These are phyloP conservation scores for Ephemerocybe angulata DNA, from an alignment of 768 basidiomycete species.

Conservation along the genomic window DNA sequence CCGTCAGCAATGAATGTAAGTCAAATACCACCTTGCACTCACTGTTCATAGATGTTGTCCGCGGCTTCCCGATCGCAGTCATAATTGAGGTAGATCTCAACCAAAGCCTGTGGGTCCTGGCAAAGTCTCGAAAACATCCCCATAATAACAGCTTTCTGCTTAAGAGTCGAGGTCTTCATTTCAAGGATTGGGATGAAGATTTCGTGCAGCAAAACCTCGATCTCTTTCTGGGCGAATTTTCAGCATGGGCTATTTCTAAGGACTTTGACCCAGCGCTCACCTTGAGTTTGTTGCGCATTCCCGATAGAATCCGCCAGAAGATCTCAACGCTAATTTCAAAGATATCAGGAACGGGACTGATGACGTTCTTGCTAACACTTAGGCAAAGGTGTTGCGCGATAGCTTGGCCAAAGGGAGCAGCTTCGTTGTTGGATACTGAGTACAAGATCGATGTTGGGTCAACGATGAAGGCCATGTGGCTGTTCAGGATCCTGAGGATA, in stretches of 20 bases:
- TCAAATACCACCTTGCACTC: constrained; percentile 24
- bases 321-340: constrained; percentile 98
- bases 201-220: constrained; percentile 96
- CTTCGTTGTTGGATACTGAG: constrained; percentile 84
- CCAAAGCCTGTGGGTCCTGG: constrained; percentile 95
- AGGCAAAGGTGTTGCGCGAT: constrained; percentile 95
- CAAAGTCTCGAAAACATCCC: constrained; percentile 84
- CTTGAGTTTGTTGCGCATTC: constrained; percentile 95
- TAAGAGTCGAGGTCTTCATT: constrained; percentile 93
- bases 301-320: constrained; percentile 93
- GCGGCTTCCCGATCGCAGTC: constrained; percentile 94
- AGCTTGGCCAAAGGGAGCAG: constrained; percentile 87
- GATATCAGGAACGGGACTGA: constrained; percentile 92
- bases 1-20: constrained; percentile 4
- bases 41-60: constrained; percentile 98
- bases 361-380: constrained; percentile 89
- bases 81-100: constrained; percentile 98
- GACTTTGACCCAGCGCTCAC: constrained; percentile 32
- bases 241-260: constrained; percentile 9
- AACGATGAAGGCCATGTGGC: constrained; percentile 86
- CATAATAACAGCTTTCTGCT: constrained; percentile 91
- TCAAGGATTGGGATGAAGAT: constrained; percentile 98
- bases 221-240: constrained; percentile 76
- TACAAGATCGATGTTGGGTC: constrained; percentile 88
- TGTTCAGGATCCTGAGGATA: constrained; percentile 86